A percentile compares a stretch with the other conserved stretches of the same genome.
Conservation (phyloP, 176 grass and related monocot species). For the Typha latifolia region DNA sequence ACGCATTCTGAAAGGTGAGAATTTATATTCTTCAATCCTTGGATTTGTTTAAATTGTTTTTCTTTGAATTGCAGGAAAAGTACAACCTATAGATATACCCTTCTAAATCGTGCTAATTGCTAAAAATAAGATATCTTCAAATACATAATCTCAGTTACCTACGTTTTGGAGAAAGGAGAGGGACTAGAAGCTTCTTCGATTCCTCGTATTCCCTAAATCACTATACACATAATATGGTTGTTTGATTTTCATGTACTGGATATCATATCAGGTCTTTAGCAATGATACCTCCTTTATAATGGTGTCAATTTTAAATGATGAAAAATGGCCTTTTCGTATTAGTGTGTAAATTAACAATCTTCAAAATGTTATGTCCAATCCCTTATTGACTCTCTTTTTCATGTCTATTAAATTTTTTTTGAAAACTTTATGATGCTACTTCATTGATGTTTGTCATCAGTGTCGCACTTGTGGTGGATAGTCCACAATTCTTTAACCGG, state of each 20-base stretch:
- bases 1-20: slow-evolving; percentile 81
- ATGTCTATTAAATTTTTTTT: slow-evolving; percentile 20
- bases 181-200: background rate
- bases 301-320: too few relatives aligned
- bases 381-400: background rate
- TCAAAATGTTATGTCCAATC: background rate
- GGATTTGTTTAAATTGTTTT: too few relatives aligned
- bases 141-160: too few relatives aligned
- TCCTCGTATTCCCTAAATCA: background rate
- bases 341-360: too few relatives aligned
- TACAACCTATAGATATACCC: background rate
- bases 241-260: background rate
- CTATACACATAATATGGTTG: background rate
- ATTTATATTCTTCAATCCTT: too few relatives aligned
- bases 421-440: slow-evolving; percentile 25
- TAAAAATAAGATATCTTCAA: background rate
- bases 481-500: slow-evolving; percentile 83
- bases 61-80: background rate
- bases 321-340: too few relatives aligned
- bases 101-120: background rate
- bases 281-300: too few relatives aligned
- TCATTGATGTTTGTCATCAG: slow-evolving; percentile 35
- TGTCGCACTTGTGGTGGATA: slow-evolving; percentile 80
- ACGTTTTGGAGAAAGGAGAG: background rate
- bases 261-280: too few relatives aligned